Conservation (phyloP, 176 grass and related monocot species). For the Bothriochloa decipiens region DNA sequence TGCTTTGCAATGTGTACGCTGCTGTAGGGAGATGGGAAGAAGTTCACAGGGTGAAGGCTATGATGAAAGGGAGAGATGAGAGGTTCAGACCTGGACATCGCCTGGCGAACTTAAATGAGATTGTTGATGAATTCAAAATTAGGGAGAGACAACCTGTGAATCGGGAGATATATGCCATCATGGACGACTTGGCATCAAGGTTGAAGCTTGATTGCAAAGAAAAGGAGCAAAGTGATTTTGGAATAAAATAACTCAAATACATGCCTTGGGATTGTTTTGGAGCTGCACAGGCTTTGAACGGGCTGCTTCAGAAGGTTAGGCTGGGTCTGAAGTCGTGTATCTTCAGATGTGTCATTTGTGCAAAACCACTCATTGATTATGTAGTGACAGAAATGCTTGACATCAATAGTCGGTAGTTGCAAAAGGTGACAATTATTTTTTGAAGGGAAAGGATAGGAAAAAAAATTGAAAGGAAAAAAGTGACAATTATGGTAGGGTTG, state of each 20-base stretch:
- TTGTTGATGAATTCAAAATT: slow-evolving; percentile 48
- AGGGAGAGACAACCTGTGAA: slow-evolving; percentile 45
- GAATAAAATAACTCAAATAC: slow-evolving; percentile 1
- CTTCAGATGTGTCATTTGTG: not conserved
- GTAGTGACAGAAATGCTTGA: slow-evolving; percentile 5
- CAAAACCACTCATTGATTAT: not conserved
- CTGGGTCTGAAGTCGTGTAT: not conserved
- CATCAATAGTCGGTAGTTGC: not conserved
- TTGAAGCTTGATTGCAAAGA: slow-evolving; percentile 17
- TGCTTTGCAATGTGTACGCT: slow-evolving; percentile 71
- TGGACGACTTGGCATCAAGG: slow-evolving; percentile 50
- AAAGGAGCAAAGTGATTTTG: not conserved
- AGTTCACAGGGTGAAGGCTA: slow-evolving; percentile 60
- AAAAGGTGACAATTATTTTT: not conserved
- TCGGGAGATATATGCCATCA: slow-evolving; percentile 57
- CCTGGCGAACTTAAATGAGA: slow-evolving; percentile 62
- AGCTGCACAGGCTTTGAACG: not conserved
- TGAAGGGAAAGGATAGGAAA: too few species aligned
- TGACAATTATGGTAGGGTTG: not conserved
- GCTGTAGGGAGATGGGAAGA: slow-evolving; percentile 66
- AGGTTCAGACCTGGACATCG: slow-evolving; percentile 61
- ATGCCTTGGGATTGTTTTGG: not conserved
- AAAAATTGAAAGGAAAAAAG: not conserved
- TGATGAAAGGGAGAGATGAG: slow-evolving; percentile 44
- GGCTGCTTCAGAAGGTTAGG: not conserved